Evolutionary conservation across 2,329 filamentous ascomycete genomes (phyloP).

Genomic region (Penicillium corylophilum): DNA sequence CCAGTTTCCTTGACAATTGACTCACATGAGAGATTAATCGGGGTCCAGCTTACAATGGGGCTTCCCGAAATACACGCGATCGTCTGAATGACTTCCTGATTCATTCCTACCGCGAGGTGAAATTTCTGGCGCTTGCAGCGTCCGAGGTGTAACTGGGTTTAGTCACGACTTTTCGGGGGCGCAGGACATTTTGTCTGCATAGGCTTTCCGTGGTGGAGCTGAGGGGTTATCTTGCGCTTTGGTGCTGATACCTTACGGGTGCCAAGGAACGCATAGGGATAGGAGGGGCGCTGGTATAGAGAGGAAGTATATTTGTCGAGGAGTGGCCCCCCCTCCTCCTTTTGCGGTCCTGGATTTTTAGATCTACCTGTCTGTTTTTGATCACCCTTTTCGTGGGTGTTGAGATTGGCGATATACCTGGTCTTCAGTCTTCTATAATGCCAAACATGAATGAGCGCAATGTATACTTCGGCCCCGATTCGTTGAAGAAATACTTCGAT

Average conservation of each 20-base stretch:
- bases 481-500: conserved; percentile 59
- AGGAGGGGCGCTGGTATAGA: neutral
- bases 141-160: neutral
- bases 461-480: conserved; percentile 58
- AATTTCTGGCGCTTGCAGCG: conserved; percentile 10
- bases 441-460: conserved; percentile 46
- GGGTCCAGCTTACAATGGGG: neutral
- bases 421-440: conserved; percentile 16
- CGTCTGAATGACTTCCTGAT: conserved; percentile 4
- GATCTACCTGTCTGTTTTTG: neutral
- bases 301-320: conserved; percentile 9
- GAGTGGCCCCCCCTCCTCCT: neutral
- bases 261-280: conserved; percentile 11
- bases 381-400: neutral
- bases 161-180: neutral
- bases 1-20: neutral
- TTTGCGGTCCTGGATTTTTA: neutral
- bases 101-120: neutral
- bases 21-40: neutral
- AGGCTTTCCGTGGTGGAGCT: neutral
- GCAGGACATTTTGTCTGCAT: too few relatives aligned
- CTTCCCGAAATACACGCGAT: conserved; percentile 1
- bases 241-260: conserved; percentile 4
- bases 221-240: conserved; percentile 1
- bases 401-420: neutral